Evolutionary conservation across 2,329 filamentous ascomycete species (phyloP).

Genomic region (Phialemoniopsis sp.): DNA sequence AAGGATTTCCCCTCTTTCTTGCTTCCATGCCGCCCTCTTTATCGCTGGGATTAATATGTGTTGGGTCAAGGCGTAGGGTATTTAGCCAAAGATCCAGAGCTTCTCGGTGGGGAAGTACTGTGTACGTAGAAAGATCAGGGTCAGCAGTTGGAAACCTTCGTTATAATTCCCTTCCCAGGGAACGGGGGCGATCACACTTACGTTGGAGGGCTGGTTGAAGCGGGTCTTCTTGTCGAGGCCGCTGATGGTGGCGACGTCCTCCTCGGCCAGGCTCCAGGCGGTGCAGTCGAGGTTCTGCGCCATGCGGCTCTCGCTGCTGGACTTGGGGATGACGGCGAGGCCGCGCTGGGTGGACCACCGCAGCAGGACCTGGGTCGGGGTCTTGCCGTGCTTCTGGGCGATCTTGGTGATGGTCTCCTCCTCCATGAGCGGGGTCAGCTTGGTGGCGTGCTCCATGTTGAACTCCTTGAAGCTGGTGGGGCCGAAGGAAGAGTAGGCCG

Average conservation of each 20-base stretch:
- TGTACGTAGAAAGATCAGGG: background rate
- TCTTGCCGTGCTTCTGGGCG: constrained; percentile 67
- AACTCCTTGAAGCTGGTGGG: constrained; percentile 77
- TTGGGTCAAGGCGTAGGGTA: constrained; percentile 2
- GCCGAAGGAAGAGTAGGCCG: constrained; percentile 82
- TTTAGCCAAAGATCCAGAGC: constrained; percentile 55
- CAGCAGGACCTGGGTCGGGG: constrained; percentile 75
- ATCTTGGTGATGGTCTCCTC: constrained; percentile 57
- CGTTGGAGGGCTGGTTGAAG: constrained; percentile 53
- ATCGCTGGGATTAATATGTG: constrained; percentile 1
- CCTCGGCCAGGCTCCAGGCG: constrained; percentile 47
- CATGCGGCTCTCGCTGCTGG: constrained; percentile 44
- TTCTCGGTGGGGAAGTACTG: constrained; percentile 53
- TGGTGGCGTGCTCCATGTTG: constrained; percentile 63
- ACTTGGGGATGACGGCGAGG: constrained; percentile 75
- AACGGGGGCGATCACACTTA: background rate
- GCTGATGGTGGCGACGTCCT: constrained; percentile 53
- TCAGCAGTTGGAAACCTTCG: background rate
- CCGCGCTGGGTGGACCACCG: constrained; percentile 84
- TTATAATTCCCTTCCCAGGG: background rate
- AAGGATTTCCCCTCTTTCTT: background rate
- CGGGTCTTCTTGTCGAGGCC: constrained; percentile 48
- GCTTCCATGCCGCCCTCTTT: background rate
- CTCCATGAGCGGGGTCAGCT: constrained; percentile 67
- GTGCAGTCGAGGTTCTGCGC: constrained; percentile 53